Conservation (phyloP, 1,139 yeast species). For the Hanseniaspora uvarum region DNA sequence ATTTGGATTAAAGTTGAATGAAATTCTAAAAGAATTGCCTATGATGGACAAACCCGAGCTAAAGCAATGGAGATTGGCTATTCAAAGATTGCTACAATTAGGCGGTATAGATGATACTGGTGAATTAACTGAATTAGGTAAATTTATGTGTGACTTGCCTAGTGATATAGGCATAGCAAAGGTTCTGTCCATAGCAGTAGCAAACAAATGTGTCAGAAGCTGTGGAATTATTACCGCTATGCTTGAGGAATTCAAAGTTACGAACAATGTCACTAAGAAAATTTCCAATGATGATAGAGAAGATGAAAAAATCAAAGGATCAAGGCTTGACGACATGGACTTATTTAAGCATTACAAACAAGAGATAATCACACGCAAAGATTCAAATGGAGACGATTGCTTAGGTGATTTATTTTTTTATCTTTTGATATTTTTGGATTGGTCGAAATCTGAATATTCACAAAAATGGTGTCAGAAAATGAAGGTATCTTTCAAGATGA, state of each 20-base stretch:
- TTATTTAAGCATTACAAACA: slow-evolving; percentile 33
- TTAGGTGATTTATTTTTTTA: slow-evolving; percentile 70
- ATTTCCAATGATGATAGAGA: not conserved
- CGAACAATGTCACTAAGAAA: not conserved
- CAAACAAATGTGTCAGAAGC: slow-evolving; percentile 51
- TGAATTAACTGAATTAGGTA: slow-evolving; percentile 63
- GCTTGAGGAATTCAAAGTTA: slow-evolving; percentile 46
- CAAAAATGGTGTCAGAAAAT: slow-evolving; percentile 81
- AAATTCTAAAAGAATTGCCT: slow-evolving; percentile 71
- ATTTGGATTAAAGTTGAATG: slow-evolving; percentile 49
- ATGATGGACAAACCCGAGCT: slow-evolving; percentile 79
- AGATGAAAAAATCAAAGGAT: slow-evolving; percentile 35
- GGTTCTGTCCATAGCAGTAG: slow-evolving; percentile 47
- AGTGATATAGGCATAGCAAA: slow-evolving; percentile 83
- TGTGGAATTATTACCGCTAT: slow-evolving; percentile 65
- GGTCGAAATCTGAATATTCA: slow-evolving; percentile 64
- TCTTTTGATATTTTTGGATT: slow-evolving; percentile 62
- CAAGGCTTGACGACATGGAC: slow-evolving; percentile 63
- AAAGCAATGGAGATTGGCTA: slow-evolving; percentile 60
- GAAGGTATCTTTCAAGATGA: slow-evolving; percentile 63
- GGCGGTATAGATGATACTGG: slow-evolving; percentile 85
- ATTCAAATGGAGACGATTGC: slow-evolving; percentile 23
- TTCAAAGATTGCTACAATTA: slow-evolving; percentile 68
- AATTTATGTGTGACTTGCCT: slow-evolving; percentile 87
- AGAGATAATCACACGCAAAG: not conserved